These are phyloP conservation scores for Tetrahymena elliotti DNA, from an alignment of 73 alveolate genomes.

Conservation along the genomic window DNA sequence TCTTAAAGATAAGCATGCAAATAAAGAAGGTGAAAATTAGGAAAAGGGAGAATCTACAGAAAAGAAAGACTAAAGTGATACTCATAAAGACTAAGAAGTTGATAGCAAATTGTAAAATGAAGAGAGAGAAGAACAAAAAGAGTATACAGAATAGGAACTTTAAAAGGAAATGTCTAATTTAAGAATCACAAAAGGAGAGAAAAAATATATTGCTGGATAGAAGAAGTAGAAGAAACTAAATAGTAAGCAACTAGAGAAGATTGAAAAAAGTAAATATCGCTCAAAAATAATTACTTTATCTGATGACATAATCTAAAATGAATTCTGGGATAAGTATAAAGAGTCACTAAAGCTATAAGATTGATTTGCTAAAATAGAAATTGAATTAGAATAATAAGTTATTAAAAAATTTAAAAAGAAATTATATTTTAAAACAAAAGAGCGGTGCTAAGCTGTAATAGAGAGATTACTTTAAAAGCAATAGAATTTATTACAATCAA, in stretches of 20 bases:
- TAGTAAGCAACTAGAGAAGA: not conserved
- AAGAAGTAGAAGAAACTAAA: conserved; percentile 1
- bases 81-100: not conserved
- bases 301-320: conserved; percentile 9
- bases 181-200: not conserved
- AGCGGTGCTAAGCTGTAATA: not conserved
- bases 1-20: not conserved
- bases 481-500: not conserved
- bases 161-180: not conserved
- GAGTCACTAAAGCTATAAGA: not conserved
- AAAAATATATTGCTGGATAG: not conserved
- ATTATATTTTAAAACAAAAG: not conserved
- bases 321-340: conserved; percentile 13
- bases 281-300: not conserved
- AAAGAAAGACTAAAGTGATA: not conserved
- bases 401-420: not conserved
- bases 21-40: not conserved
- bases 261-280: conserved; percentile 5
- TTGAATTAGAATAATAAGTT: not conserved
- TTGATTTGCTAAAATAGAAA: not conserved
- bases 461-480: not conserved
- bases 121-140: not conserved
- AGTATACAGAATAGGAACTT: not conserved
- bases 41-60: not conserved
- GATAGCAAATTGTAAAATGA: not conserved